Percentiles rank a stretch among this genome's conserved stretches.
These are phyloP conservation scores for Russula abietina DNA, from an alignment of 768 basidiomycete species.

Conservation along the genomic window DNA sequence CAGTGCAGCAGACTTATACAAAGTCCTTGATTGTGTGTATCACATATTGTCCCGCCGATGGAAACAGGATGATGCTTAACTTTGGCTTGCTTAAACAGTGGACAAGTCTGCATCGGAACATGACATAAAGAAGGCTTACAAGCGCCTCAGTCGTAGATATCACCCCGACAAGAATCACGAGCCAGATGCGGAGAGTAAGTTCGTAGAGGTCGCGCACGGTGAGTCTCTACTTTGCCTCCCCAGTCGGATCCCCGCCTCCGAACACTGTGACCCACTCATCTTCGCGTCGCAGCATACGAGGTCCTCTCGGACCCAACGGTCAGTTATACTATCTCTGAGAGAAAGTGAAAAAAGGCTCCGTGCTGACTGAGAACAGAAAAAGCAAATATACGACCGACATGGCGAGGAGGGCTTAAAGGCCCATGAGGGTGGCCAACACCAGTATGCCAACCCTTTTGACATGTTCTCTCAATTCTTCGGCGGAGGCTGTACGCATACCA, in stretches of 20 bases:
- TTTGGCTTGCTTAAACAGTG: slow-evolving; percentile 36
- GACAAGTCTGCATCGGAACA: slow-evolving; percentile 75
- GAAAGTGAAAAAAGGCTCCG: neutral
- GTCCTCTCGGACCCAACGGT: slow-evolving; percentile 84
- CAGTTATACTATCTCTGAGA: slow-evolving; percentile 26
- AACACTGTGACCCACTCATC: neutral
- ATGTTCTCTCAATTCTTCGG: slow-evolving; percentile 93
- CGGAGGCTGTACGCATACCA: slow-evolving; percentile 52
- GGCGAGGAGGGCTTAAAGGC: slow-evolving; percentile 95
- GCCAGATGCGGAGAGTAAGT: slow-evolving; percentile 71
- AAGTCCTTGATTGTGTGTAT: slow-evolving; percentile 69
- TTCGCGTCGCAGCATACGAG: slow-evolving; percentile 66
- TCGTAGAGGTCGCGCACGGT: slow-evolving; percentile 91
- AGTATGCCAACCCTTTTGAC: slow-evolving; percentile 83
- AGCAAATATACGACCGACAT: slow-evolving; percentile 87
- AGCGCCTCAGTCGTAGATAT: slow-evolving; percentile 77
- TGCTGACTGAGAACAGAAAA: slow-evolving; percentile 55
- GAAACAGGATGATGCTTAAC: slow-evolving; percentile 16
- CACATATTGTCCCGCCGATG: slow-evolving; percentile 31
- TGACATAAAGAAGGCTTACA: slow-evolving; percentile 90
- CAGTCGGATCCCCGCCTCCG: neutral
- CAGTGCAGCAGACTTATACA: slow-evolving; percentile 71
- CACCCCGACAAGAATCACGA: slow-evolving; percentile 97
- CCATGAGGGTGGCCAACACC: slow-evolving; percentile 78
- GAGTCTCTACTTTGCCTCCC: slow-evolving; percentile 25